Percentiles rank a stretch among this genome's conserved stretches.
phyloP scores from a whole-genome alignment of 1,284 basidiomycete genomes.

The Puccinia triticina region DNA sequence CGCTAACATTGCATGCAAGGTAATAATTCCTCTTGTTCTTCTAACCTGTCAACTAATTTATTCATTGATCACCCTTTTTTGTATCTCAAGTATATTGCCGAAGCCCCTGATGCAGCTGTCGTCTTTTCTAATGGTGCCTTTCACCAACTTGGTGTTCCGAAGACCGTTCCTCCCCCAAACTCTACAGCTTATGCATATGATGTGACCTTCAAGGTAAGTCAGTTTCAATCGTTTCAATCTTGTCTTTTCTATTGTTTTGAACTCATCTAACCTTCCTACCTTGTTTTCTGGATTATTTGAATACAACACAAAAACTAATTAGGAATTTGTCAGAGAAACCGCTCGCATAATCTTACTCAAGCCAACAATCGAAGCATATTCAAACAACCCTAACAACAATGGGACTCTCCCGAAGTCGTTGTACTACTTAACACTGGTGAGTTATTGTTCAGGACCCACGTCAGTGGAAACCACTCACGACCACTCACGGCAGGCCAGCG shows the following conservation, averaged over 20 bases:
- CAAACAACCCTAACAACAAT: slow-evolving; percentile 1
- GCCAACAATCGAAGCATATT: slow-evolving; percentile 2
- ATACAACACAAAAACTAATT: not conserved
- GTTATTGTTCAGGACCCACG: no score
- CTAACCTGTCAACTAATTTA: not conserved
- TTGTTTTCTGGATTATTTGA: not conserved
- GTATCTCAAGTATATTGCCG: not conserved
- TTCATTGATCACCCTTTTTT: not conserved
- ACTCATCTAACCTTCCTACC: not conserved
- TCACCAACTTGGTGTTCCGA: not conserved
- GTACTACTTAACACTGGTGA: no score
- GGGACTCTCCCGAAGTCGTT: not conserved
- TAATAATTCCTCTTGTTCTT: not conserved
- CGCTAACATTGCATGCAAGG: not conserved
- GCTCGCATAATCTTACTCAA: not conserved
- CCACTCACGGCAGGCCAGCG: no score
- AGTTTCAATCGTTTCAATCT: not conserved
- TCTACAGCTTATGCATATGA: not conserved
- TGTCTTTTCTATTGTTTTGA: no score
- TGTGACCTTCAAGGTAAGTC: not conserved
- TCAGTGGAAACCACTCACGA: no score
- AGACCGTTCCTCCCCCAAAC: not conserved
- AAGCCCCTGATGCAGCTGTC: not conserved
- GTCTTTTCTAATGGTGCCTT: not conserved
- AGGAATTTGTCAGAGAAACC: not conserved